Conservation (phyloP, 2,329 filamentous ascomycete genomes). For the Penicillium paneum region DNA sequence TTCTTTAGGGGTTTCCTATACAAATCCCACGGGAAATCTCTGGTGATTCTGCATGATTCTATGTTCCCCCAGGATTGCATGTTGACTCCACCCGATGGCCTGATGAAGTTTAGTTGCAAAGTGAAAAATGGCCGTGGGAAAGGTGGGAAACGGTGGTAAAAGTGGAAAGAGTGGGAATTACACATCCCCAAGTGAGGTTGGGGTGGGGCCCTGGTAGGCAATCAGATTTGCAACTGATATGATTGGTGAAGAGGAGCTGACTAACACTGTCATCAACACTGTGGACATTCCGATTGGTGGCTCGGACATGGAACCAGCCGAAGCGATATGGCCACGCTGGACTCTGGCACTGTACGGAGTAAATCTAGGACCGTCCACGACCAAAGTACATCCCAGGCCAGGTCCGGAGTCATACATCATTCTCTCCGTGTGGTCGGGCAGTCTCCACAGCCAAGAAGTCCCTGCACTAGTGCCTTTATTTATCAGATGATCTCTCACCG, state of each 20-base stretch:
- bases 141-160: background rate
- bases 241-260: slow-evolving; percentile 21
- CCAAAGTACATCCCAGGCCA: too few relatives aligned
- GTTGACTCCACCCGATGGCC: slow-evolving; percentile 27
- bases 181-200: slow-evolving; percentile 22
- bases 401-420: too few relatives aligned
- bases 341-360: background rate
- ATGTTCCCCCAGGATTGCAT: slow-evolving; percentile 28
- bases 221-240: slow-evolving; percentile 21
- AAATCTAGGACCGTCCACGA: too few relatives aligned
- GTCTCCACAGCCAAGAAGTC: background rate
- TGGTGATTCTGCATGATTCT: background rate
- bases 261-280: slow-evolving; percentile 21
- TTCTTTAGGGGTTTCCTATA: background rate
- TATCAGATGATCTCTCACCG: slow-evolving; percentile 7
- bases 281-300: slow-evolving; percentile 21
- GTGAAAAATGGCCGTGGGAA: background rate
- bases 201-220: slow-evolving; percentile 23
- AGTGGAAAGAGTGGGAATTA: slow-evolving; percentile 16
- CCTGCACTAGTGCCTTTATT: background rate
- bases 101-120: slow-evolving; percentile 24
- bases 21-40: background rate
- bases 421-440: too few relatives aligned
- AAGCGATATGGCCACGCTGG: slow-evolving; percentile 14
- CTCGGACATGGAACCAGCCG: background rate